Evolutionary conservation across 257 asterid genomes (phyloP).

Genomic region (Coffea eugenioides): DNA sequence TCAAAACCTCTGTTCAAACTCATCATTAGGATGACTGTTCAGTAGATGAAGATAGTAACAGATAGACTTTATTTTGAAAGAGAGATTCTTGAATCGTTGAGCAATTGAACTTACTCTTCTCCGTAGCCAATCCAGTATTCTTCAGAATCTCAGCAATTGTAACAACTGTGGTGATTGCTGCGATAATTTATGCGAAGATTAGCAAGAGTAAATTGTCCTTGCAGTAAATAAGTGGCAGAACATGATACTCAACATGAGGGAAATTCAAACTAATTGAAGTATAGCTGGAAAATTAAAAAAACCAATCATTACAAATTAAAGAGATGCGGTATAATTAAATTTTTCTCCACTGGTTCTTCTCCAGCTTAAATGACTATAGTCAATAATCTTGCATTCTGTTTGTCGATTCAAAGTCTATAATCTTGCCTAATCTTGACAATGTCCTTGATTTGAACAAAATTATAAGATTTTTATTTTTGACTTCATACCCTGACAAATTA

Average conservation of each 20-base stretch:
- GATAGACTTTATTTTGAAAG: conserved; percentile 1
- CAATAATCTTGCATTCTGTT: neutral
- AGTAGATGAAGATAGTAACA: neutral
- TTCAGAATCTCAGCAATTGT: conserved; percentile 86
- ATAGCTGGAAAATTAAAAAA: neutral
- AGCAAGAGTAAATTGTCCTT: neutral
- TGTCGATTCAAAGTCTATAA: no score
- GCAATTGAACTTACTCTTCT: conserved; percentile 54
- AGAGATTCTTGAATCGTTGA: neutral
- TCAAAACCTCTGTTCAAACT: conserved; percentile 53
- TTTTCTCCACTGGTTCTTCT: neutral
- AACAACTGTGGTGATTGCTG: conserved; percentile 93
- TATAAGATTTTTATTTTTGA: neutral
- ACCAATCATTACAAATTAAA: neutral
- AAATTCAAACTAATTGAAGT: neutral
- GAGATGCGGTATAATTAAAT: neutral
- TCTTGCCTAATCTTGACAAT: neutral
- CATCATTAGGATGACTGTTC: neutral
- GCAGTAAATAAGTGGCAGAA: neutral
- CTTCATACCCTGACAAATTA: neutral
- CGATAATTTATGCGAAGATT: neutral
- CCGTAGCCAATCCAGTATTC: conserved; percentile 80
- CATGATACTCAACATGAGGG: neutral
- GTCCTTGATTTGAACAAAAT: neutral
- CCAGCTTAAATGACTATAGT: neutral